Conservation (phyloP, 2,329 filamentous ascomycete species). For the Botryosphaeria dothidea region DNA sequence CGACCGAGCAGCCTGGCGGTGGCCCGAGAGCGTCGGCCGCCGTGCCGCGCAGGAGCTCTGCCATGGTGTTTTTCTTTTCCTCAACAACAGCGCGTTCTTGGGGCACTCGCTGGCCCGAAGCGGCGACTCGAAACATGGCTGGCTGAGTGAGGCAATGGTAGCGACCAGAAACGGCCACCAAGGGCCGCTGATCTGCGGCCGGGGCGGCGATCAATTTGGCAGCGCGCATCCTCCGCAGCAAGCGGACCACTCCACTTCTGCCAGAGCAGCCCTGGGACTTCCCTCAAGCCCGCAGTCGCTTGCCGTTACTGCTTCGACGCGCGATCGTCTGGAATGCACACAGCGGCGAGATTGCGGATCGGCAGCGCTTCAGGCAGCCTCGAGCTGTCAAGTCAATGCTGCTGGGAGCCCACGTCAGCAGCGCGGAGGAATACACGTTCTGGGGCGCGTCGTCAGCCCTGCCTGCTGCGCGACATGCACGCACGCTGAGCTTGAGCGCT, state of each 20-base stretch:
- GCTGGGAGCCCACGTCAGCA: slow-evolving; percentile 12
- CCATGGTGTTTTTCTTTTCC: neutral
- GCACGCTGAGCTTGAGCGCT: neutral
- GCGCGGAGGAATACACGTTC: slow-evolving; percentile 9
- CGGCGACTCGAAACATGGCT: slow-evolving; percentile 12
- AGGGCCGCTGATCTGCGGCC: slow-evolving; percentile 4
- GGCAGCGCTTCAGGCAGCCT: slow-evolving; percentile 10
- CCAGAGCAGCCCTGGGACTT: neutral
- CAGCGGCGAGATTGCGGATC: neutral
- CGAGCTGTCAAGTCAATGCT: neutral
- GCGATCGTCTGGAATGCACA: neutral
- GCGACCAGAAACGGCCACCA: slow-evolving; percentile 13
- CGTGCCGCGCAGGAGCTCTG: neutral
- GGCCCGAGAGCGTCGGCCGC: neutral
- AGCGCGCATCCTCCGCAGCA: slow-evolving; percentile 5
- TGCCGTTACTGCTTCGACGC: neutral
- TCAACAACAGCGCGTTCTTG: neutral
- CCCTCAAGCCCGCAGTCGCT: slow-evolving; percentile 2
- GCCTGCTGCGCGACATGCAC: slow-evolving; percentile 14
- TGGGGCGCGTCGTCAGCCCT: slow-evolving; percentile 14
- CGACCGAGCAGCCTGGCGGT: neutral
- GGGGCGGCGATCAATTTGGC: slow-evolving; percentile 1
- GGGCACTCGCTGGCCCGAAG: neutral
- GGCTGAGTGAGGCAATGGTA: slow-evolving; percentile 12
- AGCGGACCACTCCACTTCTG: neutral